phyloP scores from a whole-genome alignment of 441 rosid species.

The Jatropha podagrica region DNA sequence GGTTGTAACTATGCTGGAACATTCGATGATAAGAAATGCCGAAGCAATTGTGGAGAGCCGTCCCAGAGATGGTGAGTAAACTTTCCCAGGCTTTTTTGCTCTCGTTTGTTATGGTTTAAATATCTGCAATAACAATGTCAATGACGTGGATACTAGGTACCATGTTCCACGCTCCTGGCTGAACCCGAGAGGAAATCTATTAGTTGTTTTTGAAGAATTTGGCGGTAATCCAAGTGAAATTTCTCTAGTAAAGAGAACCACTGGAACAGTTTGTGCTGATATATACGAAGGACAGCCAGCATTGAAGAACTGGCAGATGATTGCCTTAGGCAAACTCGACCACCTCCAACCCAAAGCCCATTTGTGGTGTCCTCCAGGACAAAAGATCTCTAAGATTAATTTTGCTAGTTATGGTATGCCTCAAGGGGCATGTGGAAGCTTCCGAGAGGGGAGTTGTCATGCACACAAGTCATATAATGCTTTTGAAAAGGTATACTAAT shows the following conservation, averaged over 20 bases:
- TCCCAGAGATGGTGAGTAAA: constrained; percentile 80
- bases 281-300: constrained; percentile 80
- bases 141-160: constrained; percentile 49
- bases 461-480: constrained; percentile 88
- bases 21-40: constrained; percentile 67
- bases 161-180: constrained; percentile 94
- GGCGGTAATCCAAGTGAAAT: constrained; percentile 88
- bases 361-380: constrained; percentile 72
- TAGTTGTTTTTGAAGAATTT: constrained; percentile 95
- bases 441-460: constrained; percentile 72
- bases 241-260: constrained; percentile 67
- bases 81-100: neutral
- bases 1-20: constrained; percentile 75
- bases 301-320: constrained; percentile 53
- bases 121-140: neutral
- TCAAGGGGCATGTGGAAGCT: constrained; percentile 82
- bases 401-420: constrained; percentile 96
- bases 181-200: constrained; percentile 67
- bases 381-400: constrained; percentile 70
- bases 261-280: constrained; percentile 73
- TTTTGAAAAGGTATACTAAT: constrained; percentile 60
- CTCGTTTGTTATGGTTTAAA: neutral
- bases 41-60: constrained; percentile 86
- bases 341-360: constrained; percentile 85
- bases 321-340: constrained; percentile 49